Base-by-base conservation (phyloP, 2,329 filamentous ascomycete species). In the Paramyrothecium roridum region DNA sequence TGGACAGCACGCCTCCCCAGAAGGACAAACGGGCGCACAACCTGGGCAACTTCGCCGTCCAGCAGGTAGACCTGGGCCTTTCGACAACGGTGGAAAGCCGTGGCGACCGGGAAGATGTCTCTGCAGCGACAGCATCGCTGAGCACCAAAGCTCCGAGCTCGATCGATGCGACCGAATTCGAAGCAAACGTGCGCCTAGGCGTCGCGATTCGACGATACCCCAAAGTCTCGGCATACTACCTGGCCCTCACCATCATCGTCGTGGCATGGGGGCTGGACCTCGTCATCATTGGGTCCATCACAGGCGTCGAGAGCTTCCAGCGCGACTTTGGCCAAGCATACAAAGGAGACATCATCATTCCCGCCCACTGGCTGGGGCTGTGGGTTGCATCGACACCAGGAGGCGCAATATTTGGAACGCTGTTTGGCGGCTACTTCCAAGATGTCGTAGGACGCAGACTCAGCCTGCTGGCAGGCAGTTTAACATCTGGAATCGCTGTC, bases 221-320 rank as follows among this genome's bases (percentile, higher is more conserved):
- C 17, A 68, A 65, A 13, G 50, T 70, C 2, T 59, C 61, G 3
- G 59, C 48, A 0, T 69, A 65, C 30, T 68, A 63, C 12, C 50
- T 70, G 2, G 61, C 56, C 13, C 60, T 70, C 49, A 61, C 65
- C 2, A 56, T 67, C 2, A 60, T 65, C 8, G 56, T 70, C 3
- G 53, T 69, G 13, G 67, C 67, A 16, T 68, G 65, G 67, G 67
- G 67, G 1, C 69, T 69, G 46, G 64, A 65, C n/a, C 50, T 65
- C 1, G 60, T 67, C 2, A 55, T 70, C 1, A 61, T 70, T 0
- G 66, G 67, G 4, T 54, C 64, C 8, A 60, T 70, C 20, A 63
- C 59, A 3, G 64, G 61, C 2, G 66, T 65, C 0, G 67, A 70
- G 6, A 54, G 61, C 1, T 70, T 70, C n/a, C 58, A 65, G 3